Evolutionary conservation across 441 rosid species (phyloP).

Genomic region (Eutrema salsugineum): DNA sequence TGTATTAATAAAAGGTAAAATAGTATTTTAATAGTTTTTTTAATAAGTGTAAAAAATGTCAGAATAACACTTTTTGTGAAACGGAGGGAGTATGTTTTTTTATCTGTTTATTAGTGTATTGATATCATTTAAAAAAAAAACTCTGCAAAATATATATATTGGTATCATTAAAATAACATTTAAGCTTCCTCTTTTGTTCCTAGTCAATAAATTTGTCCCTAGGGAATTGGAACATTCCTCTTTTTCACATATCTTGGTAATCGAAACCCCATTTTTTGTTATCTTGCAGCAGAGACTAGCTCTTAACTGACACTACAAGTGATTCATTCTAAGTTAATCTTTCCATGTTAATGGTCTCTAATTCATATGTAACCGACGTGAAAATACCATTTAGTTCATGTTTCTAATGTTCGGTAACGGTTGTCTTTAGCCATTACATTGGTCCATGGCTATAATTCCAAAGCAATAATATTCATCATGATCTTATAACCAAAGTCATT

Average conservation of each 20-base stretch:
- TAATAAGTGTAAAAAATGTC: too few relatives aligned
- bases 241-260: constrained; percentile 30
- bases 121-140: background rate
- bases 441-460: background rate
- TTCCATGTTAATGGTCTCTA: constrained; percentile 12
- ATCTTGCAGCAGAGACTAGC: constrained; percentile 20
- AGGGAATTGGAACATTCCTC: constrained; percentile 35
- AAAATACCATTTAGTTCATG: constrained; percentile 1
- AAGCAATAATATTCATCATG: background rate
- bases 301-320: constrained; percentile 18
- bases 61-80: too few relatives aligned
- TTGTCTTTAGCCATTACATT: constrained; percentile 10
- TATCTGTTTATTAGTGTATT: background rate
- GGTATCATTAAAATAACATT: background rate
- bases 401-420: constrained; percentile 7
- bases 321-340: constrained; percentile 8
- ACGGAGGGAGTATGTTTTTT: too few relatives aligned
- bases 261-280: constrained; percentile 14
- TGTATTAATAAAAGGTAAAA: too few relatives aligned
- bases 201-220: constrained; percentile 26
- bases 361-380: constrained; percentile 15
- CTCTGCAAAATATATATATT: background rate
- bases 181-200: constrained; percentile 6
- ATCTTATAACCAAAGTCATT: background rate
- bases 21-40: too few relatives aligned